These are phyloP conservation scores for Aspergillus clavatus DNA, from an alignment of 2,329 filamentous ascomycete genomes.

Conservation along the genomic window DNA sequence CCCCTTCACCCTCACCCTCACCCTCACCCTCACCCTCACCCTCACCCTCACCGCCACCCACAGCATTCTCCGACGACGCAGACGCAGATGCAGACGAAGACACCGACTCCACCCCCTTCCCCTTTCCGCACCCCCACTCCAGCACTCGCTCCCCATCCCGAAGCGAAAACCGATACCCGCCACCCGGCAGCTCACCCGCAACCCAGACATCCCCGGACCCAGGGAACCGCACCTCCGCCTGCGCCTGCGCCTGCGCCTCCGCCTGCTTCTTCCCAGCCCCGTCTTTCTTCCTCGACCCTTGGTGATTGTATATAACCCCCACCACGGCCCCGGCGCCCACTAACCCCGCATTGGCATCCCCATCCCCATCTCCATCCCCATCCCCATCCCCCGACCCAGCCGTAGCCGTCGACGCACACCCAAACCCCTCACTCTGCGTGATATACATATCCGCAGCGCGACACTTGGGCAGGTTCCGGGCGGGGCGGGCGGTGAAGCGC, in stretches of 20 bases:
- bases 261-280: not conserved
- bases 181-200: not conserved
- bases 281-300: no score
- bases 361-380: not conserved
- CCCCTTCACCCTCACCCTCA: no score
- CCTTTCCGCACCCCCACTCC: slow-evolving; percentile 2
- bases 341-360: no score
- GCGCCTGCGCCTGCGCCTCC: not conserved
- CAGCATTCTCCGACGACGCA: not conserved
- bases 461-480: slow-evolving; percentile 20
- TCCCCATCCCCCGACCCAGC: not conserved
- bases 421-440: slow-evolving; percentile 23
- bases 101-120: not conserved
- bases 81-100: not conserved
- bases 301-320: not conserved
- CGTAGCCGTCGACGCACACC: slow-evolving; percentile 1
- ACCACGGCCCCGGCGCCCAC: no score
- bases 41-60: no score
- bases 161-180: slow-evolving; percentile 8
- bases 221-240: not conserved
- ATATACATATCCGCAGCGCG: slow-evolving; percentile 26
- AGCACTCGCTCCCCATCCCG: not conserved
- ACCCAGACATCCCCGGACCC: not conserved
- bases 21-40: no score
- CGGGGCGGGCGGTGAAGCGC: slow-evolving; percentile 17